Percentiles rank a stretch among this genome's conserved stretches.
These are phyloP conservation scores for Fraxinus greggii DNA, from an alignment of 305 asterid species.

Conservation along the genomic window DNA sequence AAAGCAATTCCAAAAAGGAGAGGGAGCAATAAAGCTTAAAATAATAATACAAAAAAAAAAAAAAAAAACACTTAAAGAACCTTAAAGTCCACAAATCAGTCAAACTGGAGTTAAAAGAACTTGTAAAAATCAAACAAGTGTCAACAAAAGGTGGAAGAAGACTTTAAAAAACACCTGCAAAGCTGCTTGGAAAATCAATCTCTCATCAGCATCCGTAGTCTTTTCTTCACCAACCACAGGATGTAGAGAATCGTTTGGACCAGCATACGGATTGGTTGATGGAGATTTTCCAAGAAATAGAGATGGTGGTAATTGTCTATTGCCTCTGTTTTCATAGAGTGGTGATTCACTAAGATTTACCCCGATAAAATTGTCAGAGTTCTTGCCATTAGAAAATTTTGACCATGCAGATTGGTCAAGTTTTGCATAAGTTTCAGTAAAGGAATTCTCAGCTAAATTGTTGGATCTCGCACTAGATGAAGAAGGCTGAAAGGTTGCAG, in stretches of 20 bases:
- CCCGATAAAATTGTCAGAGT: slow-evolving; percentile 32
- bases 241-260: slow-evolving; percentile 46
- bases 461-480: slow-evolving; percentile 31
- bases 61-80: too few species aligned
- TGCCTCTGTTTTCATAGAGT: slow-evolving; percentile 46
- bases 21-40: background rate
- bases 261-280: slow-evolving; percentile 37
- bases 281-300: slow-evolving; percentile 45
- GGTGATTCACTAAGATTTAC: slow-evolving; percentile 35
- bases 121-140: background rate
- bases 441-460: slow-evolving; percentile 45
- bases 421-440: slow-evolving; percentile 46
- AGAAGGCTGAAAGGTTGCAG: slow-evolving; percentile 42
- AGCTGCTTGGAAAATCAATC: slow-evolving; percentile 81
- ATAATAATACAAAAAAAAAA: background rate
- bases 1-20: background rate
- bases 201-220: slow-evolving; percentile 74
- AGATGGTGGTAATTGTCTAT: slow-evolving; percentile 54
- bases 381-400: slow-evolving; percentile 40
- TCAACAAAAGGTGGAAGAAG: slow-evolving; percentile 10
- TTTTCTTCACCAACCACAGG: slow-evolving; percentile 66
- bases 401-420: slow-evolving; percentile 42
- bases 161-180: slow-evolving; percentile 57
- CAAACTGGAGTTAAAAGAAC: slow-evolving; percentile 15
- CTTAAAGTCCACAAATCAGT: background rate